A percentile compares a stretch with the other conserved stretches of the same genome.
Conservation (phyloP, 169 alveolate species). For the Babesia bigemina region DNA sequence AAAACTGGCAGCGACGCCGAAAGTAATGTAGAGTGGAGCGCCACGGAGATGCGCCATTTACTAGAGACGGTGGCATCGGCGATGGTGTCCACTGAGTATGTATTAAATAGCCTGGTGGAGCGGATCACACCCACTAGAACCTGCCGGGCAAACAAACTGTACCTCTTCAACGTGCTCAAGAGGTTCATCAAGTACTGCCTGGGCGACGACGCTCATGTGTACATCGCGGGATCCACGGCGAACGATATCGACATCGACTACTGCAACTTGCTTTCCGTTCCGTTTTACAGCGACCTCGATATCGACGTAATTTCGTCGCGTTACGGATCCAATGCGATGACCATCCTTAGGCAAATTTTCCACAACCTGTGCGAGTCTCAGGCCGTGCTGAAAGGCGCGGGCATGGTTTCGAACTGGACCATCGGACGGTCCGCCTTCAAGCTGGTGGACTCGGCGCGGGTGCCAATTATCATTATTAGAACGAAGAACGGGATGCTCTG, state of each 20-base stretch:
- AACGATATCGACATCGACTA: conserved; percentile 66
- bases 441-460: conserved; percentile 87
- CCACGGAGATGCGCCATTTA: neutral
- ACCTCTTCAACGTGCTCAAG: conserved; percentile 43
- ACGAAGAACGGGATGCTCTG: conserved; percentile 81
- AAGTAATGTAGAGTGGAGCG: neutral
- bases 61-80: conserved; percentile 46
- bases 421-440: conserved; percentile 71
- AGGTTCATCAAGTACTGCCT: conserved; percentile 54
- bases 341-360: conserved; percentile 47
- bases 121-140: conserved; percentile 48
- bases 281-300: conserved; percentile 58
- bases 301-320: conserved; percentile 39
- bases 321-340: conserved; percentile 41
- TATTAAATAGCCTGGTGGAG: conserved; percentile 18
- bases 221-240: conserved; percentile 66
- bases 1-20: neutral
- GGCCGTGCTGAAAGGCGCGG: conserved; percentile 20
- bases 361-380: conserved; percentile 42
- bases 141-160: conserved; percentile 44
- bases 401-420: conserved; percentile 46
- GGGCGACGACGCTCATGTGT: conserved; percentile 63
- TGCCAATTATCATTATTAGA: conserved; percentile 83
- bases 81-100: conserved; percentile 49
- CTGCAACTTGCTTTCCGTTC: conserved; percentile 24